A percentile compares a stretch with the other conserved stretches of the same genome.
These are phyloP conservation scores for Exobasidium rhododendri DNA, from an alignment of 1,284 basidiomycete genomes.

Conservation along the genomic window DNA sequence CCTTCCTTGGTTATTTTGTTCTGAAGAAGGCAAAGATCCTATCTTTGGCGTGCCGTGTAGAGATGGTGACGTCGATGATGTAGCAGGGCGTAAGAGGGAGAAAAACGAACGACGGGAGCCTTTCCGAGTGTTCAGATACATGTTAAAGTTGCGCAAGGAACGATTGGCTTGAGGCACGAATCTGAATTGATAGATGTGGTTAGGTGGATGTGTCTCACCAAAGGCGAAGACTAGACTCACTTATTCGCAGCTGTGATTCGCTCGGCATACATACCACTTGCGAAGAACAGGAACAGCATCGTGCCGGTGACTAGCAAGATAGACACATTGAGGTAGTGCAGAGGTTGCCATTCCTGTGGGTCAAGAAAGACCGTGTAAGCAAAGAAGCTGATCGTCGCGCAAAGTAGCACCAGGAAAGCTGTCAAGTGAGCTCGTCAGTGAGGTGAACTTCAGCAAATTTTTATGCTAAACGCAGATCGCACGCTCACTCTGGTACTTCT, in stretches of 20 bases:
- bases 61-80: not conserved
- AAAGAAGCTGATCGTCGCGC: slow-evolving; percentile 68
- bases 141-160: slow-evolving; percentile 85
- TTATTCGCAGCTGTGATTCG: slow-evolving; percentile 94
- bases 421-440: not conserved
- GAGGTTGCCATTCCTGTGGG: slow-evolving; percentile 11
- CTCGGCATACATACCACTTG: slow-evolving; percentile 91
- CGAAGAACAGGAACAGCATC: slow-evolving; percentile 90
- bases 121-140: slow-evolving; percentile 89
- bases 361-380: slow-evolving; percentile 69
- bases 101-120: slow-evolving; percentile 59
- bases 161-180: slow-evolving; percentile 96
- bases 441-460: too few species aligned
- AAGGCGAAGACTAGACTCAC: slow-evolving; percentile 58
- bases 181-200: slow-evolving; percentile 20
- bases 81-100: slow-evolving; percentile 9
- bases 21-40: too few species aligned
- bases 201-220: not conserved
- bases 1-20: not conserved
- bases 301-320: slow-evolving; percentile 59
- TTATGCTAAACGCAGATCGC: too few species aligned
- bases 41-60: too few species aligned
- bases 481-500: slow-evolving; percentile 75
- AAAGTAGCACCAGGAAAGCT: slow-evolving; percentile 69
- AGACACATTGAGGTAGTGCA: slow-evolving; percentile 40